Evolutionary conservation across 345 rosid genomes (phyloP).

Genomic region (Acer saccharum): DNA sequence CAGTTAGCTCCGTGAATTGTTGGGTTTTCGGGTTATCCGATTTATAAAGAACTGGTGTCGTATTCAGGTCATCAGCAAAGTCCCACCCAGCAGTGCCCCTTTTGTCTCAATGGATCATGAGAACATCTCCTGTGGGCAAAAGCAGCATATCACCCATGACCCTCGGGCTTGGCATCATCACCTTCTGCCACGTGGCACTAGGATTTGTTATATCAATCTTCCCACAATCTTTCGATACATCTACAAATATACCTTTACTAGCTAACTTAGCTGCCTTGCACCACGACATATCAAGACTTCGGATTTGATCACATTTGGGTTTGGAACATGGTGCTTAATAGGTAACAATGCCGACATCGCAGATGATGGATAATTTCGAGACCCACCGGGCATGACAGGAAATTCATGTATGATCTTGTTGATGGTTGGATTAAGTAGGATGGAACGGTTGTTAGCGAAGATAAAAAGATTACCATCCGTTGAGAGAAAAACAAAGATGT

Average conservation of each 20-base stretch:
- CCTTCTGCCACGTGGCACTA: slow-evolving; percentile 35
- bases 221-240: slow-evolving; percentile 35
- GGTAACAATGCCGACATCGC: slow-evolving; percentile 37
- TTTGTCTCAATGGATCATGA: slow-evolving; percentile 35
- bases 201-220: slow-evolving; percentile 30
- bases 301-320: not conserved
- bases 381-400: slow-evolving; percentile 37
- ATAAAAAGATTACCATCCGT: too few species aligned
- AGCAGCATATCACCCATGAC: slow-evolving; percentile 36
- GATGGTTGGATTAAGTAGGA: slow-evolving; percentile 1
- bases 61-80: slow-evolving; percentile 33
- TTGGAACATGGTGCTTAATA: slow-evolving; percentile 22
- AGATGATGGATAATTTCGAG: slow-evolving; percentile 37
- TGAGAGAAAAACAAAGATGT: too few species aligned
- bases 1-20: slow-evolving; percentile 27
- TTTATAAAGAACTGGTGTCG: slow-evolving; percentile 27
- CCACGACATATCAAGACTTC: slow-evolving; percentile 43
- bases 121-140: slow-evolving; percentile 36
- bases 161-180: slow-evolving; percentile 39
- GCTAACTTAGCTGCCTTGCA: slow-evolving; percentile 29
- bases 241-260: slow-evolving; percentile 20
- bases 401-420: slow-evolving; percentile 29
- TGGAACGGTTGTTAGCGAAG: slow-evolving; percentile 26
- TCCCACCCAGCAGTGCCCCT: slow-evolving; percentile 41
- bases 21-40: slow-evolving; percentile 11